Percentiles rank a stretch among this genome's conserved stretches.
Conservation (phyloP, 495 filamentous ascomycete species). For the Aspergillus taichungensis region DNA sequence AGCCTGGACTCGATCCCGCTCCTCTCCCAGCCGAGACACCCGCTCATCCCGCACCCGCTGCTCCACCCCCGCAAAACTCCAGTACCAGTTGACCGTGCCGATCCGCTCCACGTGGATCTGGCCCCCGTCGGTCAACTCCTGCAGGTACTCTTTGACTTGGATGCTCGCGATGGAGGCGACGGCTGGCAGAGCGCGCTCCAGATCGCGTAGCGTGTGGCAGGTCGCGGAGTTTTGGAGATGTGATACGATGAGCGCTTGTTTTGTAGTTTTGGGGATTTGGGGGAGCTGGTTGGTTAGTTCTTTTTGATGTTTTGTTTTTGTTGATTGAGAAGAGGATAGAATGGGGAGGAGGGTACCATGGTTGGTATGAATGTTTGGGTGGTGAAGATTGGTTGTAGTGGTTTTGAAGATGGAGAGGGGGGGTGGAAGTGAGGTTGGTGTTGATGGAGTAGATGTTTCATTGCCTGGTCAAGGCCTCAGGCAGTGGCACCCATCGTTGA, state of each 20-base stretch:
- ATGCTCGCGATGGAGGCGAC: constrained; percentile 61
- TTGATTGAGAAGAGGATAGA: neutral
- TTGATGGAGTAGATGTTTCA: too few relatives aligned
- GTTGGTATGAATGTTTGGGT: too few relatives aligned
- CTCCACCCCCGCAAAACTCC: constrained; percentile 60
- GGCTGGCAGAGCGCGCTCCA: constrained; percentile 59
- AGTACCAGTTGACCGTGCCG: constrained; percentile 76
- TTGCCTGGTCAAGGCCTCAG: too few relatives aligned
- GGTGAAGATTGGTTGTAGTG: too few relatives aligned
- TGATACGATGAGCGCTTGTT: constrained; percentile 51
- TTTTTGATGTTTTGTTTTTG: neutral
- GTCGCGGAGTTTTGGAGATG: constrained; percentile 56
- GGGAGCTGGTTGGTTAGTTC: constrained; percentile 40
- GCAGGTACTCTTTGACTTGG: constrained; percentile 63
- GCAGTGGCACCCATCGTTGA: too few relatives aligned
- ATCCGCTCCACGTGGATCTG: constrained; percentile 70
- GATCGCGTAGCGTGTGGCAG: constrained; percentile 65
- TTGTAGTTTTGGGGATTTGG: constrained; percentile 52
- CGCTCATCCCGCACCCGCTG: constrained; percentile 41
- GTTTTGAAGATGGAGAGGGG: too few relatives aligned
- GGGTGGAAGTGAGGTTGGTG: too few relatives aligned
- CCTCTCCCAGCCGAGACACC: constrained; percentile 42
- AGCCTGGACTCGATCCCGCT: constrained; percentile 43
- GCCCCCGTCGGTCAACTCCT: constrained; percentile 54
- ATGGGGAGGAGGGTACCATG: too few relatives aligned